phyloP scores from a whole-genome alignment of 2,329 filamentous ascomycete species.

The Phoma sp. region DNA sequence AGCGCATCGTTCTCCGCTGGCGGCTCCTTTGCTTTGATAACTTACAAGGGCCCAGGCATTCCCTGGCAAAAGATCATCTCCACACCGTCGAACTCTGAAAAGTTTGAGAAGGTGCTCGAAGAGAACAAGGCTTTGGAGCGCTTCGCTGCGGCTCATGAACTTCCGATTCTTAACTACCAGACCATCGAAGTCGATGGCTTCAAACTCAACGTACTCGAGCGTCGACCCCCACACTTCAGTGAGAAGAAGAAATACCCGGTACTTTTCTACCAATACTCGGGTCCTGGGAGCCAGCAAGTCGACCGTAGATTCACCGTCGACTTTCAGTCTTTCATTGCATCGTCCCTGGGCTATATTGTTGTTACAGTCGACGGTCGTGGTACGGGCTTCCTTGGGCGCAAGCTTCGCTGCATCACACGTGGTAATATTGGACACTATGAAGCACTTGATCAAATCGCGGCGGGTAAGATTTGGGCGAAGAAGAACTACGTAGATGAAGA shows the following conservation, averaged over 20 bases:
- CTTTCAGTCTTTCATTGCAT: conserved; percentile 89
- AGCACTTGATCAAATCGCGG: conserved; percentile 87
- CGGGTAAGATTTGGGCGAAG: conserved; percentile 80
- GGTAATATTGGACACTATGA: conserved; percentile 86
- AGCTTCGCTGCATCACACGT: conserved; percentile 80
- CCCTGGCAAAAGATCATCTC: conserved; percentile 91
- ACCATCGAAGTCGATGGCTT: conserved; percentile 85
- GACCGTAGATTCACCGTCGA: conserved; percentile 80
- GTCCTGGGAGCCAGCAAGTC: conserved; percentile 90
- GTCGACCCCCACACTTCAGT: conserved; percentile 87
- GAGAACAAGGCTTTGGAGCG: conserved; percentile 74
- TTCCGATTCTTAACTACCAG: conserved; percentile 82
- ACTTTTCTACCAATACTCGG: conserved; percentile 92
- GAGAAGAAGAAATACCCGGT: conserved; percentile 86
- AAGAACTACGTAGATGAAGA: conserved; percentile 83
- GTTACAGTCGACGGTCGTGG: conserved; percentile 94
- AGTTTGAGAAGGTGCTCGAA: conserved; percentile 75
- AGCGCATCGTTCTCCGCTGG: conserved; percentile 81
- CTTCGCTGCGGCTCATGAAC: conserved; percentile 74
- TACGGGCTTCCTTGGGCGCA: conserved; percentile 87
- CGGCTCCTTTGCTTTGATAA: conserved; percentile 82
- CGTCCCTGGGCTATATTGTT: conserved; percentile 86
- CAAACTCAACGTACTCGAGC: conserved; percentile 76
- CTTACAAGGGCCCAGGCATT: conserved; percentile 81
- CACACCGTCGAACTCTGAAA: conserved; percentile 70